phyloP scores from a whole-genome alignment of 2,329 filamentous ascomycete species.

The Domatiomyces catenatus region DNA sequence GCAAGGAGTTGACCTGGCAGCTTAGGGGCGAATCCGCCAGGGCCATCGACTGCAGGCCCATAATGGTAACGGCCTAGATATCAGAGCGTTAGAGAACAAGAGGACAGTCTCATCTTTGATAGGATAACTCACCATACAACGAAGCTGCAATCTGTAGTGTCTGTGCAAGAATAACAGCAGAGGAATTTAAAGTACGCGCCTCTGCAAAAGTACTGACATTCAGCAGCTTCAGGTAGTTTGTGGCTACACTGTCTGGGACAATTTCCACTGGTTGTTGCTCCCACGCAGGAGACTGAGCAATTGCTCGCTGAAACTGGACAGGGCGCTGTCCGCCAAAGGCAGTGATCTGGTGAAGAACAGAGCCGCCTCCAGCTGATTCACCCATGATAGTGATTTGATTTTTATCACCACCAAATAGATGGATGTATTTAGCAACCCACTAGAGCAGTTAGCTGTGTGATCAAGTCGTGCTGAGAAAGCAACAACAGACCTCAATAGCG shows the following conservation, averaged over 20 bases:
- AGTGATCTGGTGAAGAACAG: constrained; percentile 42
- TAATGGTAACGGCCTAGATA: constrained; percentile 18
- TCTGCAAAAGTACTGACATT: constrained; percentile 32
- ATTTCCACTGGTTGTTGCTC: constrained; percentile 21
- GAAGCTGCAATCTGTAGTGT: constrained; percentile 25
- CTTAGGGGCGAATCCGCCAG: constrained; percentile 32
- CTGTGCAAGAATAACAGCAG: constrained; percentile 30
- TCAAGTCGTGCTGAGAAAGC: not conserved
- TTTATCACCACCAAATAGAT: constrained; percentile 40
- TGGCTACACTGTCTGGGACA: constrained; percentile 26
- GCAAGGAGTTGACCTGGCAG: constrained; percentile 30
- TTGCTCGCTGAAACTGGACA: constrained; percentile 24
- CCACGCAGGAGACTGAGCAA: constrained; percentile 31
- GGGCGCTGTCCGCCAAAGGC: constrained; percentile 30
- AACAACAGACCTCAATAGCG: not conserved
- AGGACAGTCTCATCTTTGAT: not conserved
- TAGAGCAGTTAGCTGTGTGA: constrained; percentile 30
- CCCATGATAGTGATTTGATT: constrained; percentile 37
- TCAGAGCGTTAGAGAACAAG: not conserved
- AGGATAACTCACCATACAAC: constrained; percentile 26
- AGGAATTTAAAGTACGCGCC: constrained; percentile 27
- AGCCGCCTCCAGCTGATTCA: constrained; percentile 38
- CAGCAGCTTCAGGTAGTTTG: constrained; percentile 26
- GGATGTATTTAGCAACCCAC: constrained; percentile 42
- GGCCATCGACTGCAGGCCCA: constrained; percentile 31